phyloP scores from a whole-genome alignment of 2,329 filamentous ascomycete species.

The Lecanicillium sp. region DNA sequence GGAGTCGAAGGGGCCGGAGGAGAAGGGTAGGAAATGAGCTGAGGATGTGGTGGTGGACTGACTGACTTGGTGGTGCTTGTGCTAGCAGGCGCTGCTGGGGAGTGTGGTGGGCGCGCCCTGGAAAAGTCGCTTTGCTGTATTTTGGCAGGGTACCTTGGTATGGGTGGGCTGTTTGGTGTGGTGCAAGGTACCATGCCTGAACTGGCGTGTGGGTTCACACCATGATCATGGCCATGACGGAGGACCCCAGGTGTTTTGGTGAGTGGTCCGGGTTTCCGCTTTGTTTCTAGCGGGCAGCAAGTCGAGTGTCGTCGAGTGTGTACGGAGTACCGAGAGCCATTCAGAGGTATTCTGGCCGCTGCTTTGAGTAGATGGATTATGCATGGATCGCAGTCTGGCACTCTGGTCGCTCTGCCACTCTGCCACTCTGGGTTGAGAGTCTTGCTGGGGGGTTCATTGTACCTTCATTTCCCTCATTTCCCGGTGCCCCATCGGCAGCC shows the following conservation, averaged over 20 bases:
- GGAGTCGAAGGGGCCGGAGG: not conserved
- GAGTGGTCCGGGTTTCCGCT: no score
- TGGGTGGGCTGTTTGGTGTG: no score
- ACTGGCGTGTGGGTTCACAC: no score
- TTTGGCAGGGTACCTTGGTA: not conserved
- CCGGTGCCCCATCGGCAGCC: not conserved
- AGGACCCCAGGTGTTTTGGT: no score
- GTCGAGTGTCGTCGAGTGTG: no score
- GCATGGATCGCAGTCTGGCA: no score
- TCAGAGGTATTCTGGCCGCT: no score
- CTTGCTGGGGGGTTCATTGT: not conserved
- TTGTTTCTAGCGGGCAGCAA: no score
- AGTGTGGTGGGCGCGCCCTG: not conserved
- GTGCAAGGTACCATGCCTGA: no score
- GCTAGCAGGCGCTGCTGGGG: not conserved
- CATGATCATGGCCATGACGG: no score
- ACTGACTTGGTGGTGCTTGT: not conserved
- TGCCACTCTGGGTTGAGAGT: not conserved
- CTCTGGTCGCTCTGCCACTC: not conserved
- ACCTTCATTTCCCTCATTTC: constrained; percentile 9
- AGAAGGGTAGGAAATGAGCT: not conserved
- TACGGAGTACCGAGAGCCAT: no score
- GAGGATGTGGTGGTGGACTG: not conserved
- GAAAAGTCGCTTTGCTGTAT: not conserved
- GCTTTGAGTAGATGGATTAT: no score